Percentiles rank a stretch among this genome's conserved stretches.
Evolutionary conservation across 2,329 filamentous ascomycete species (phyloP).

Genomic region (Aureobasidium sp.): DNA sequence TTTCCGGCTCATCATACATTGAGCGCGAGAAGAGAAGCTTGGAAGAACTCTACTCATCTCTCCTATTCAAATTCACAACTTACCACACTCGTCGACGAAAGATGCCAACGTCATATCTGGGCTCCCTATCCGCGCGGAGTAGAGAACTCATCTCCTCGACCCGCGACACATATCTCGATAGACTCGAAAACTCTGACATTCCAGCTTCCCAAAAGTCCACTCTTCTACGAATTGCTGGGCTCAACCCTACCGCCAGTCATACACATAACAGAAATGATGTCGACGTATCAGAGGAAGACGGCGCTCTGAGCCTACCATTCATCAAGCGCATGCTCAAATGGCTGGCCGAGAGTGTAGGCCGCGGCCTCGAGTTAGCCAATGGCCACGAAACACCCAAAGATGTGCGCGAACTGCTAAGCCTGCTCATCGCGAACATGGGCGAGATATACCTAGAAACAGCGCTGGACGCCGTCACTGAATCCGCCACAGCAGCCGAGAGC

Average conservation of each 20-base stretch:
- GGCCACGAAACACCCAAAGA: slow-evolving; percentile 88
- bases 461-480: slow-evolving; percentile 62
- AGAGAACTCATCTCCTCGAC: slow-evolving; percentile 81
- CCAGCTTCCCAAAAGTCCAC: slow-evolving; percentile 82
- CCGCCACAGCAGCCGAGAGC: slow-evolving; percentile 66
- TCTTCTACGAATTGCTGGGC: slow-evolving; percentile 78
- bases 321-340: slow-evolving; percentile 98
- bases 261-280: slow-evolving; percentile 64
- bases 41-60: slow-evolving; percentile 77
- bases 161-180: slow-evolving; percentile 82
- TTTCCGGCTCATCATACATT: slow-evolving; percentile 56
- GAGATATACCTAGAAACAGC: slow-evolving; percentile 65
- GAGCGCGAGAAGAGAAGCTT: slow-evolving; percentile 58
- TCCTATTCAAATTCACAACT: slow-evolving; percentile 94
- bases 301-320: slow-evolving; percentile 68
- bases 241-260: slow-evolving; percentile 50
- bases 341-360: slow-evolving; percentile 88
- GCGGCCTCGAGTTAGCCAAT: slow-evolving; percentile 82
- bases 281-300: slow-evolving; percentile 84
- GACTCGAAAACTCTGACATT: slow-evolving; percentile 79
- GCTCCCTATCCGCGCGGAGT: slow-evolving; percentile 78
- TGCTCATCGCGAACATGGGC: slow-evolving; percentile 80
- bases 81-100: slow-evolving; percentile 86
- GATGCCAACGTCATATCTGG: slow-evolving; percentile 83
- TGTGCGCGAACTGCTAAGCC: slow-evolving; percentile 71